These are phyloP conservation scores for Pyrenophora seminiperda DNA, from an alignment of 2,329 filamentous ascomycete genomes.

Conservation along the genomic window DNA sequence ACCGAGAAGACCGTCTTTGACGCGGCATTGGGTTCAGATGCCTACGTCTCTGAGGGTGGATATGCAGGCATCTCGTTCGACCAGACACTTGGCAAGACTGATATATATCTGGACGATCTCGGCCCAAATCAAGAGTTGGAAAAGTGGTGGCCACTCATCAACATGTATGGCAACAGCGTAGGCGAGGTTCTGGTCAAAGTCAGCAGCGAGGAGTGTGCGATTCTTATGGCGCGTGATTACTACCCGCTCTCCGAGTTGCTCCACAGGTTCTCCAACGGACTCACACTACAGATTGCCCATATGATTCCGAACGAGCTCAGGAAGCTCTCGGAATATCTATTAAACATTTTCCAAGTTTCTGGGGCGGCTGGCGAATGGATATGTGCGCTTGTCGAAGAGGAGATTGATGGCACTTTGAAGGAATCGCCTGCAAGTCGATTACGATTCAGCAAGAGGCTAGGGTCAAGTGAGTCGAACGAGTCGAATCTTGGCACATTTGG, in stretches of 20 bases:
- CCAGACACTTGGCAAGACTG: conserved; percentile 70
- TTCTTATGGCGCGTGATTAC: conserved; percentile 86
- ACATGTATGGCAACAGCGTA: conserved; percentile 74
- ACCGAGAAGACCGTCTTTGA: conserved; percentile 49
- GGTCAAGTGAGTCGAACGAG: conserved; percentile 71
- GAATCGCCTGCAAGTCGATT: conserved; percentile 72
- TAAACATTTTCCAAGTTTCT: conserved; percentile 96
- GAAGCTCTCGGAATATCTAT: conserved; percentile 79
- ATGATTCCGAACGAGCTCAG: conserved; percentile 78
- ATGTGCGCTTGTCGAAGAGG: conserved; percentile 90
- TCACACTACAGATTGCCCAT: conserved; percentile 84
- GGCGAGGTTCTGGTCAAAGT: conserved; percentile 86
- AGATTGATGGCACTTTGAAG: conserved; percentile 90
- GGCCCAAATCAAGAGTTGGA: conserved; percentile 79
- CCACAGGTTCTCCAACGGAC: conserved; percentile 79
- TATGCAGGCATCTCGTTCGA: conserved; percentile 56
- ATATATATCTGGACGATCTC: conserved; percentile 78
- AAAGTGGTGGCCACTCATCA: conserved; percentile 81
- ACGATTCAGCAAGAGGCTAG: conserved; percentile 72
- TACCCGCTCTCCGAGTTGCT: conserved; percentile 79
- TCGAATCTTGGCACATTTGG: conserved; percentile 46
- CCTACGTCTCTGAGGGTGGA: conserved; percentile 47
- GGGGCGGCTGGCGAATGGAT: conserved; percentile 86
- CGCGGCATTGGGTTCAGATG: conserved; percentile 31
- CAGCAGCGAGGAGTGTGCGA: conserved; percentile 84